These are phyloP conservation scores for Dendrobium officinale DNA, from an alignment of 106 monocot species.

Conservation along the genomic window DNA sequence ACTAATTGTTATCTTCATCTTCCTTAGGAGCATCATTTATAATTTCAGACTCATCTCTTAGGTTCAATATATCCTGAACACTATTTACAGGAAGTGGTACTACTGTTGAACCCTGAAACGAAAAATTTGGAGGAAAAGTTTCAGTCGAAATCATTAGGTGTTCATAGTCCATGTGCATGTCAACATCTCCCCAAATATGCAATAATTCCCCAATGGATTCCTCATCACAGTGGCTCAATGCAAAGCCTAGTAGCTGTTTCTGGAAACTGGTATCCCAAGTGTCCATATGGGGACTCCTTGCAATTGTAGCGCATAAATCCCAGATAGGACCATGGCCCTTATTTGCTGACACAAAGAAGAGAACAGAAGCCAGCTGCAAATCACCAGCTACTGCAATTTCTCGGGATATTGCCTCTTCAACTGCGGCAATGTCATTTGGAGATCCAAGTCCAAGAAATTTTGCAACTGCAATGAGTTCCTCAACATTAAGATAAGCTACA, in stretches of 20 bases:
- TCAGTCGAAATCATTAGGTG: constrained; percentile 45
- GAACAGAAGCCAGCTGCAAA: constrained; percentile 80
- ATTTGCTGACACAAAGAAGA: constrained; percentile 61
- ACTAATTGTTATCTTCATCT: constrained; percentile 9
- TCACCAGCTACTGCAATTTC: constrained; percentile 85
- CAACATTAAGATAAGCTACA: constrained; percentile 78
- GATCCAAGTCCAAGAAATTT: constrained; percentile 76
- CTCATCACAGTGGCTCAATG: constrained; percentile 83
- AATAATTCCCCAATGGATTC: constrained; percentile 84
- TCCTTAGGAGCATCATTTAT: not conserved
- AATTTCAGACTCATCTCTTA: constrained; percentile 12
- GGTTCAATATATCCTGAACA: constrained; percentile 29
- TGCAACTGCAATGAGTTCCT: constrained; percentile 81
- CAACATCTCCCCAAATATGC: constrained; percentile 80
- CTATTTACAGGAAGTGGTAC: constrained; percentile 25
- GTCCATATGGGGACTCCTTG: constrained; percentile 75
- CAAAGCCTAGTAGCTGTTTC: constrained; percentile 73
- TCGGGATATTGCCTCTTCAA: constrained; percentile 84
- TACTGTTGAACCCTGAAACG: constrained; percentile 25
- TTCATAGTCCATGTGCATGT: constrained; percentile 51
- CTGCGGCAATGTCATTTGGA: constrained; percentile 53
- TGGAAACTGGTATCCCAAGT: constrained; percentile 65
- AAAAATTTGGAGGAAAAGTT: constrained; percentile 44
- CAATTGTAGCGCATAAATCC: constrained; percentile 93
- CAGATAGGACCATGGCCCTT: constrained; percentile 83